Base-by-base conservation (phyloP, 352 stramenopile genomes). In the Phytophthora syringae region DNA sequence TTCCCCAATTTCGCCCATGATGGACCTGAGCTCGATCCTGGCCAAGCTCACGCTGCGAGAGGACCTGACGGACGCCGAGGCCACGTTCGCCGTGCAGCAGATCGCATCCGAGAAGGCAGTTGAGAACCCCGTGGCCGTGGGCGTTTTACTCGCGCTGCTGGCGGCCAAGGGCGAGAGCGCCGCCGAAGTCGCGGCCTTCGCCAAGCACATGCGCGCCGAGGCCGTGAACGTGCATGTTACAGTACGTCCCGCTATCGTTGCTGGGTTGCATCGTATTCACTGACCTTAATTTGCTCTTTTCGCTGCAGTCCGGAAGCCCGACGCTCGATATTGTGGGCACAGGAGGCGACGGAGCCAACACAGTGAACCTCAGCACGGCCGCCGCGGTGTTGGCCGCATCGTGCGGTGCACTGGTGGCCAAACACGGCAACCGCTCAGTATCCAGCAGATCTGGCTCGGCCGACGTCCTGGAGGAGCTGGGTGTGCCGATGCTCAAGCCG, bases 251-350 rank as follows among this genome's bases (percentile, higher is more conserved):
- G 13, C 32, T 49, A 21, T 5, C 4, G 13, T 18, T 61, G 42
- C 15, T 11, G n/a, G 18, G 12, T 25, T 61, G 42, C 21, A 48
- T 25, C 47, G 27, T 21, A 36, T 28, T 32, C n/a, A 21, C 45
- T 48, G 20, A 60, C 39, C 24, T 24, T 50, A 36, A 37, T 27
- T 52, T 61, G 48, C 11, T 56, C 11, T 40, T 79, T 21, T 47
- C 27, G 21, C 9, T 58, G 40, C 43, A 73, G 71, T 82, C 80
- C 1, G 64, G 79, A 32, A 80, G 76, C 25, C 95, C 96, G 32
- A 88, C 98, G 30, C 80, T 99, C 12, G 98, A 99, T 75, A 99
- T 99, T 69, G 97, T 99, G 16, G 98, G 98, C 47, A 99, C 98
- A 3, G 98, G 98, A 49, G 98, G 98, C 49, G 98, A 99, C 70